Evolutionary conservation across 2,329 filamentous ascomycete species (phyloP).

Genomic region (Fusarium avenaceum): DNA sequence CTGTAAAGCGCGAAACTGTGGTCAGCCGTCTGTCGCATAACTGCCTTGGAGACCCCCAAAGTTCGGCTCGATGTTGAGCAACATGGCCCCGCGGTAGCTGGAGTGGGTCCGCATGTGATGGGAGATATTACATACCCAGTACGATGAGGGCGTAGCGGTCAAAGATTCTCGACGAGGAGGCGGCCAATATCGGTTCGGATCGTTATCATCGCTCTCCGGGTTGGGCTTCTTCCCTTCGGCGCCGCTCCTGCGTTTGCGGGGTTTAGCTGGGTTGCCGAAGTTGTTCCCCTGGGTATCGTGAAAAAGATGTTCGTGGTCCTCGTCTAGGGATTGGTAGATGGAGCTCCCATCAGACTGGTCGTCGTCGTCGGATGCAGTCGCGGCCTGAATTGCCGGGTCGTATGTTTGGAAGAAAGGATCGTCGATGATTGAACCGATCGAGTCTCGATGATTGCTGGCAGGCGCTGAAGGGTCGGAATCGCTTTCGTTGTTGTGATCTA

Average conservation of each 20-base stretch:
- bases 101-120: constrained; percentile 42
- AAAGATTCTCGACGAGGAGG: constrained; percentile 64
- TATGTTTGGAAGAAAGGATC: constrained; percentile 68
- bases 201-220: constrained; percentile 48
- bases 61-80: constrained; percentile 6
- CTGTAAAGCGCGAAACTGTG: constrained; percentile 48
- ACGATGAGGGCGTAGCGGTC: constrained; percentile 55
- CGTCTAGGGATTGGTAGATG: constrained; percentile 48
- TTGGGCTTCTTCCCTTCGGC: constrained; percentile 37
- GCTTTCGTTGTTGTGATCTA: constrained; percentile 46
- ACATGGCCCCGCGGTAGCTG: constrained; percentile 45
- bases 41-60: constrained; percentile 7
- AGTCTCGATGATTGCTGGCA: constrained; percentile 57
- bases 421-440: constrained; percentile 67
- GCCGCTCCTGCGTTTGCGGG: constrained; percentile 26
- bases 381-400: constrained; percentile 51
- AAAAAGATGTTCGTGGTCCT: constrained; percentile 52
- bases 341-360: constrained; percentile 45
- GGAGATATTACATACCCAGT: constrained; percentile 55
- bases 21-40: constrained; percentile 48
- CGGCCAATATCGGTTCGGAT: constrained; percentile 56
- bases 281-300: constrained; percentile 41
- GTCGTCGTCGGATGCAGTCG: constrained; percentile 46
- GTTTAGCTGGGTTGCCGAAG: constrained; percentile 15
- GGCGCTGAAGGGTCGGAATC: constrained; percentile 37